Evolutionary conservation across 2,329 filamentous ascomycete genomes (phyloP).

Genomic region (Coniosporium tulheliwenetii): DNA sequence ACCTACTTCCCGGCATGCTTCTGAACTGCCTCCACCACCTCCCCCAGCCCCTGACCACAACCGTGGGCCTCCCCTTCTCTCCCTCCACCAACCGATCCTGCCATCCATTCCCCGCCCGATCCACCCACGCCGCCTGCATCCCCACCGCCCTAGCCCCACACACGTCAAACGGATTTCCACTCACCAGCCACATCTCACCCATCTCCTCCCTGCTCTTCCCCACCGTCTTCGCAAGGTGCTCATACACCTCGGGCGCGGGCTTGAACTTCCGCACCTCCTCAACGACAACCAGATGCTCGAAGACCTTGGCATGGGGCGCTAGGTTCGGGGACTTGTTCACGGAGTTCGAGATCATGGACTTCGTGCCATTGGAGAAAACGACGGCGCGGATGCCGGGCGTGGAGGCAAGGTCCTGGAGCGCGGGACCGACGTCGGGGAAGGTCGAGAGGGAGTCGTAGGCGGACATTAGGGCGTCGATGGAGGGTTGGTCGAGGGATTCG

Average conservation of each 20-base stretch:
- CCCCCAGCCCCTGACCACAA: constrained; percentile 40
- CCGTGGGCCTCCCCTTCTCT: constrained; percentile 30
- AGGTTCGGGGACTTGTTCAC: constrained; percentile 42
- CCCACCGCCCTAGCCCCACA: constrained; percentile 47
- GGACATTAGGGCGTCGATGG: constrained; percentile 39
- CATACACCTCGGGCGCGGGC: constrained; percentile 45
- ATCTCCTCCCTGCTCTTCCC: constrained; percentile 27
- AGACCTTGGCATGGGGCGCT: constrained; percentile 28
- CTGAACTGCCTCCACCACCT: constrained; percentile 31
- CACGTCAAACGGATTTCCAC: constrained; percentile 59
- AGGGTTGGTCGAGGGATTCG: constrained; percentile 26
- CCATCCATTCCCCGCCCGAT: constrained; percentile 48
- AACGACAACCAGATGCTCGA: constrained; percentile 44
- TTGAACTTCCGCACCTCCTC: constrained; percentile 48
- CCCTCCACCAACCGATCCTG: constrained; percentile 40
- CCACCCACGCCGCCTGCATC: constrained; percentile 51
- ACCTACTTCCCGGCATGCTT: constrained; percentile 3
- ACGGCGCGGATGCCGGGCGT: constrained; percentile 34
- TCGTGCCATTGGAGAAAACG: constrained; percentile 57
- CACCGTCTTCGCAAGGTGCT: constrained; percentile 37
- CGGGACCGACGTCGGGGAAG: constrained; percentile 47
- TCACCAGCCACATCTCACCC: constrained; percentile 50
- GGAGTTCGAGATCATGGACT: constrained; percentile 45
- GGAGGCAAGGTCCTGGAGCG: constrained; percentile 32
- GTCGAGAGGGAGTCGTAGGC: constrained; percentile 48